Base-by-base conservation (phyloP, 2,329 filamentous ascomycete species). In the Microdochium bolleyi region DNA sequence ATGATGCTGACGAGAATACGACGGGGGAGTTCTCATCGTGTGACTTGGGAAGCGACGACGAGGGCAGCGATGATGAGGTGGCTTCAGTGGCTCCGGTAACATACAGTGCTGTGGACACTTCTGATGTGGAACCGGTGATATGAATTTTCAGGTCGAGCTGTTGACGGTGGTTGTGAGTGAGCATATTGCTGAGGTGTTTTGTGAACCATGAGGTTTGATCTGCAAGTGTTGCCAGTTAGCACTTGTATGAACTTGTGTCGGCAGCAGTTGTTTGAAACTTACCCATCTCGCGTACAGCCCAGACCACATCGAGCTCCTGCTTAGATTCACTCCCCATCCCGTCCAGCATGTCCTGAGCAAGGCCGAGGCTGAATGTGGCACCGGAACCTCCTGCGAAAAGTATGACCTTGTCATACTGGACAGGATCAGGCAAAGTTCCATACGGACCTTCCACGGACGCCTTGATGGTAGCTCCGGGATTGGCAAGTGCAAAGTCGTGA, bases 371-470 rank as follows among this genome's bases (percentile, higher is more conserved):
- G 61, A 84, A 85, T 27, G 76, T 83, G 2, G 78, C 82, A 2
- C 83, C 82, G 50, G 79, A 80, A 3, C 82, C 83, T 13, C 82
- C 82, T 3, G 80, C 79, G 37, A 85, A 70, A 41, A 85, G 66
- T n/a, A 85, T 67, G 7, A 83, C 70, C 56, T 77, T 78, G 61
- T 84, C 78, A 55, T 73, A 79, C 14, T 71, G 65, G 51, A 72
- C 69, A 0, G 78, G 73, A 53, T 80, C 70, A 0, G 80, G 79
- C 24, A 78, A 67, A 0, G 73, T 73, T 24, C 82, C 82, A 53
- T 85, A 85, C 0, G 82, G 75, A 0, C 82, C 81, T 53, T 85
- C 80, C 2, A 81, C 70, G 0, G 79, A 82, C 0, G 76, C 76
- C 52, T 65, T 72, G 30, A 85, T 67, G 24, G 64, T 60, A 14